Base-by-base conservation (phyloP, 1,284 basidiomycete species). In the Lignosus rhinocerotis region DNA sequence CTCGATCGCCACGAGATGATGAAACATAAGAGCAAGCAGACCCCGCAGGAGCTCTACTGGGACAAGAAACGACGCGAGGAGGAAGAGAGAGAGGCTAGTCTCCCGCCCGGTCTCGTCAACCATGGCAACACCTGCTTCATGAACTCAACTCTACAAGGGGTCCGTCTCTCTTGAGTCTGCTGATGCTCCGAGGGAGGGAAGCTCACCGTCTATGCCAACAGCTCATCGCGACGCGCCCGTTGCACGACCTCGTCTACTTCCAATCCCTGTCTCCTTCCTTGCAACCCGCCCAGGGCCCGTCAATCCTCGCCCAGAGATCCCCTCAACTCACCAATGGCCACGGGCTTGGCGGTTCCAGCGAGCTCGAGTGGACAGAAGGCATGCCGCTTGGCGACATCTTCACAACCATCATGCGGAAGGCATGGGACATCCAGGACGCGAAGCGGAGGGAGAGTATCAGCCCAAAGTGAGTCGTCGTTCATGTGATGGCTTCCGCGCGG, bases 71-170 rank as follows among this genome's bases (percentile, higher is more conserved):
- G 79, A 58, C 77, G 80, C 66, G 87, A 89, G 69, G 86, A 88
- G 64, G 75, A 76, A 47, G 87, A 88, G 68, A 76, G 73, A 66
- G 71, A 75, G 6, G 84, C 85, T 0, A 77, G 80, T 51, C 74
- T 90, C 9, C 88, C 88, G 0, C 87, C 90, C 4, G 93, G 93
- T 1, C 80, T 94, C 36, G 72, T 88, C 64, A 94, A 94, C 72
- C 88, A 94, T 76, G 92, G 92, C 45, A 95, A 95, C 74, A 94
- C 93, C 0, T 95, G 93, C 75, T 96, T 94, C 75, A 90, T 96
- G 85, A 96, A 95, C 74, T 93, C 92, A 17, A 92, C 93, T 19
- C 78, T 96, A 38, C 93, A 87, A 70, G 80, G 81, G 34, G 79
- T 83, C 63, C 55, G 76, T 74, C 32, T 41, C 17, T 36, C 21